A percentile compares a stretch with the other conserved stretches of the same genome.
Evolutionary conservation across 352 stramenopile species (phyloP).

Genomic region (Hyaloperonospora arabidopsidis): DNA sequence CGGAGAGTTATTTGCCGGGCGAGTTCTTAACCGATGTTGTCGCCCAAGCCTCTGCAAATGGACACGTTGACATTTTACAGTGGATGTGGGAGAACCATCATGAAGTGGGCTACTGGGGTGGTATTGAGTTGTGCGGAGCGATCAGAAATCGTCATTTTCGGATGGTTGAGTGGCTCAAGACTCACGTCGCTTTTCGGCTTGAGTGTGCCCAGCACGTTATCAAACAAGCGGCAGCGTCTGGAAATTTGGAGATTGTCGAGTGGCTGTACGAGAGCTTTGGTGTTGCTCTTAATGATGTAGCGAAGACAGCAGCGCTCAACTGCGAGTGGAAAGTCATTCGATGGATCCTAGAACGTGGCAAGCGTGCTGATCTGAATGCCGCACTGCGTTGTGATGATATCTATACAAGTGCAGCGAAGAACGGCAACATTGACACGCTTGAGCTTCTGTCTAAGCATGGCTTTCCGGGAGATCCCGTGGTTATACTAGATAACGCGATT

Average conservation of each 20-base stretch:
- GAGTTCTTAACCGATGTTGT: slow-evolving; percentile 21
- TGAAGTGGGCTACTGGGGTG: slow-evolving; percentile 24
- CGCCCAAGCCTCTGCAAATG: slow-evolving; percentile 17
- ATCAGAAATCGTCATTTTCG: slow-evolving; percentile 17
- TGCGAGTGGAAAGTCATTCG: slow-evolving; percentile 17
- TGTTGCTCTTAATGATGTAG: slow-evolving; percentile 17
- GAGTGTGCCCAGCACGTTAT: slow-evolving; percentile 33
- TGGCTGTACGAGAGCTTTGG: slow-evolving; percentile 21
- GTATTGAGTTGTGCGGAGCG: slow-evolving; percentile 28
- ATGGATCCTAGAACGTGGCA: slow-evolving; percentile 18
- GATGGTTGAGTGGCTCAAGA: slow-evolving; percentile 23
- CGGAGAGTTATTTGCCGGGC: slow-evolving; percentile 17
- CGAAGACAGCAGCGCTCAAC: slow-evolving; percentile 20
- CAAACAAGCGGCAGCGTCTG: slow-evolving; percentile 23
- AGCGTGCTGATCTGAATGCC: too few species aligned
- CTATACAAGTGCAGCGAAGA: slow-evolving; percentile 50
- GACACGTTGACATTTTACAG: slow-evolving; percentile 22
- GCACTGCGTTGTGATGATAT: slow-evolving; percentile 21
- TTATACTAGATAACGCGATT: too few species aligned
- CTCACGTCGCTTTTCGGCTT: slow-evolving; percentile 15
- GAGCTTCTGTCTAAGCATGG: too few species aligned
- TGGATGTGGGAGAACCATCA: slow-evolving; percentile 21
- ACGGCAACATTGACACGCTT: slow-evolving; percentile 20
- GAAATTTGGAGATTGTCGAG: slow-evolving; percentile 28
- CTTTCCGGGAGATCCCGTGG: too few species aligned